These are phyloP conservation scores for Lophiostoma macrostomum DNA, from an alignment of 495 filamentous ascomycete species.

Conservation along the genomic window DNA sequence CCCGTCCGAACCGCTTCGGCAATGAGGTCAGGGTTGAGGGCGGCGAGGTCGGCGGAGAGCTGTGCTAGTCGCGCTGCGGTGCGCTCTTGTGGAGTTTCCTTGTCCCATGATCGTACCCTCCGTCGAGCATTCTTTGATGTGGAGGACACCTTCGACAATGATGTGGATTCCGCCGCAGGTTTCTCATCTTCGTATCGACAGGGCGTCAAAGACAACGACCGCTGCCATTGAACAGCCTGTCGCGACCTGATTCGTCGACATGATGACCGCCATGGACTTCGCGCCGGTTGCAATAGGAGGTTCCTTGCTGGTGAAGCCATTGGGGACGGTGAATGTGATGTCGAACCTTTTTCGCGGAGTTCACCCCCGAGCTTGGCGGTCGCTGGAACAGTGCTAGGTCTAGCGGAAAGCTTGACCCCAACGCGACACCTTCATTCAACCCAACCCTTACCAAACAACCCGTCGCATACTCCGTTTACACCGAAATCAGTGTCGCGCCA, in stretches of 20 bases:
- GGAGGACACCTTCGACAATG: no score
- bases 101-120: no score
- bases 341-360: slow-evolving; percentile 13
- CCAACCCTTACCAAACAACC: no score
- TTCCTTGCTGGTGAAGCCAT: slow-evolving; percentile 44
- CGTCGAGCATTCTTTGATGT: no score
- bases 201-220: slow-evolving; percentile 30
- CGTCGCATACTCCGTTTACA: no score
- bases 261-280: slow-evolving; percentile 27
- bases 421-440: background rate
- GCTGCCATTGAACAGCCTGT: slow-evolving; percentile 19
- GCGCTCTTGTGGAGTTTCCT: no score
- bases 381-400: background rate
- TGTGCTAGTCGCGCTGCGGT: background rate
- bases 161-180: background rate
- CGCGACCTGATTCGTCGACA: slow-evolving; percentile 1
- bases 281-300: slow-evolving; percentile 32
- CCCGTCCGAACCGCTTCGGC: slow-evolving; percentile 11
- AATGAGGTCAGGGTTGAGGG: slow-evolving; percentile 7
- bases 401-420: no score
- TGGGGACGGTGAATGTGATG: slow-evolving; percentile 16
- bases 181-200: slow-evolving; percentile 1
- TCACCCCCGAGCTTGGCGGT: slow-evolving; percentile 10
- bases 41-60: slow-evolving; percentile 13
- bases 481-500: no score